A percentile compares a stretch with the other conserved stretches of the same genome.
Evolutionary conservation across 768 basidiomycete genomes (phyloP).

Genomic region (Crassisporium funariophilum): DNA sequence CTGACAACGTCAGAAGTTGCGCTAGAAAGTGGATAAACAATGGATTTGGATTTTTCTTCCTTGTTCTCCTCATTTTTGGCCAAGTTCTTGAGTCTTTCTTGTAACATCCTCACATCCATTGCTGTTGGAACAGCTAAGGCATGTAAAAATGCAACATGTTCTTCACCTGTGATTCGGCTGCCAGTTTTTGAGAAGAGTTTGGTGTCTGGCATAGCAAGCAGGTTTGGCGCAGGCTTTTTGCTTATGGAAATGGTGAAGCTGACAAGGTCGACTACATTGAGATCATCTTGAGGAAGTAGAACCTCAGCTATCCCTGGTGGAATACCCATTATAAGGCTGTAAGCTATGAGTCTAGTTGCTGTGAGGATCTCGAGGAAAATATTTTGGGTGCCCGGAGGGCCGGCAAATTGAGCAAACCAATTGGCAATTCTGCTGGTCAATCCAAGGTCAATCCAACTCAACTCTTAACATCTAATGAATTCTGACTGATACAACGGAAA

Average conservation of each 20-base stretch:
- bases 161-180: not conserved
- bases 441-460: no score
- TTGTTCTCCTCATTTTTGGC: not conserved
- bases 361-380: no score
- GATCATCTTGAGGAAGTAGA: constrained; percentile 3
- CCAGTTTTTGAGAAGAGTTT: constrained; percentile 2
- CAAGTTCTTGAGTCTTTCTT: not conserved
- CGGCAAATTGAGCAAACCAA: no score
- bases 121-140: not conserved
- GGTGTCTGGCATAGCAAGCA: not conserved
- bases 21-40: constrained; percentile 1
- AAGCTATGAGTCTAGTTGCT: not conserved
- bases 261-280: constrained; percentile 9
- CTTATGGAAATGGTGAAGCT: not conserved
- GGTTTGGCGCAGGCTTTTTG: constrained; percentile 1
- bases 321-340: not conserved
- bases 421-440: no score
- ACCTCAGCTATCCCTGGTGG: not conserved
- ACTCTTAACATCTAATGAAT: no score
- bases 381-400: no score
- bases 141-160: not conserved
- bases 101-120: not conserved
- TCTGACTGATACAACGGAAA: no score
- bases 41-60: not conserved
- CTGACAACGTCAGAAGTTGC: not conserved